A percentile compares a stretch with the other conserved stretches of the same genome.
phyloP scores from a whole-genome alignment of 164 flowering plant genomes.

The Vitis vinifera region ASM3070453v1 NC_081809.1:25181001-25181500 shows the following conservation, averaged over 20 bases:
- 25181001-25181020: no score
- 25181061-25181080: no score
- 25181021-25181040: no score
- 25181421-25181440: slow-evolving; percentile 79
- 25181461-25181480: not conserved
- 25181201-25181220: not conserved
- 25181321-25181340: not conserved
- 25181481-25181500: not conserved
- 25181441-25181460: slow-evolving; percentile 70
- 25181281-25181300: slow-evolving; percentile 65
- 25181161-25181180: no score
- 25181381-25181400: slow-evolving; percentile 75
- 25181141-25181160: no score
- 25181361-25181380: slow-evolving; percentile 58
- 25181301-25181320: not conserved
- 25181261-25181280: slow-evolving; percentile 62
- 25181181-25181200: not conserved
- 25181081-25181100: no score
- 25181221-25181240: slow-evolving; percentile 44
- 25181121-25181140: no score
- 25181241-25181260: slow-evolving; percentile 55
- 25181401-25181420: slow-evolving; percentile 54
- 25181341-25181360: slow-evolving; percentile 7
- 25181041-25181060: no score
- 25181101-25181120: no score